Evolutionary conservation across 2,329 filamentous ascomycete species (phyloP), one percentile per base, ranked within the genome.

Genomic region (Aspergillus ibericus): DNA sequence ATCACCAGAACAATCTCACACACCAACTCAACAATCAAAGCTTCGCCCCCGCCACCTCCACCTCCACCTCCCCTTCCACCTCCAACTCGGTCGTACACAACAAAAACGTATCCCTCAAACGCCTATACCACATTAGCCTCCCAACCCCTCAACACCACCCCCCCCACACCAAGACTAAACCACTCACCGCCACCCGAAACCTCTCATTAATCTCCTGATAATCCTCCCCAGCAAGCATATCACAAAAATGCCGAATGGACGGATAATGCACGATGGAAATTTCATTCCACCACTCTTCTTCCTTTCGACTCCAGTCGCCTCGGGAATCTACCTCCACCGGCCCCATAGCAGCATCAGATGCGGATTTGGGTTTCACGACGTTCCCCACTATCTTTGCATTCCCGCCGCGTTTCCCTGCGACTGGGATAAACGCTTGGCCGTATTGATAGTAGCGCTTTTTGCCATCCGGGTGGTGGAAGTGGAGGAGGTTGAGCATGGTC

Each of bases 191-290:
- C 56, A 86, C 71, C 27, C 85, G 73, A 66, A 79, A 74, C 67
- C 74, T 80, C 53, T 79, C 74, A 71, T 87, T 87, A 5, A 84
- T 83, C 38, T 72, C 77, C 74, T 86, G 84, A 69, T 86, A 87
- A 65, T 86, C 84, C 64, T 80, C 76, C 44, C 81, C 80, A 1
- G 76, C 79, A 44, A 85, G 67, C 84, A 87, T 88, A 67, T 86
- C 84, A 44, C 82, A 82, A 66, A 88, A 88, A 70, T 88, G 85
- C 60, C 71, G 62, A 35, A 88, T 82, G 52, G 80, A 85, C 3
- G 86, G 85, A 71, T 88, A 88, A 74, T 88, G 85, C 56, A 85
- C 86, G 44, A 88, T 76, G 0, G 85, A 85, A 60, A 88, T 79
- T 72, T 88, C 85, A 68, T 88, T 83, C 85, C 86, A 88, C 53